Percentiles rank a stretch among this genome's conserved stretches.
Evolutionary conservation across 1,139 yeast species (phyloP).

Genomic region (Saccharomycopsis crataegensis): DNA sequence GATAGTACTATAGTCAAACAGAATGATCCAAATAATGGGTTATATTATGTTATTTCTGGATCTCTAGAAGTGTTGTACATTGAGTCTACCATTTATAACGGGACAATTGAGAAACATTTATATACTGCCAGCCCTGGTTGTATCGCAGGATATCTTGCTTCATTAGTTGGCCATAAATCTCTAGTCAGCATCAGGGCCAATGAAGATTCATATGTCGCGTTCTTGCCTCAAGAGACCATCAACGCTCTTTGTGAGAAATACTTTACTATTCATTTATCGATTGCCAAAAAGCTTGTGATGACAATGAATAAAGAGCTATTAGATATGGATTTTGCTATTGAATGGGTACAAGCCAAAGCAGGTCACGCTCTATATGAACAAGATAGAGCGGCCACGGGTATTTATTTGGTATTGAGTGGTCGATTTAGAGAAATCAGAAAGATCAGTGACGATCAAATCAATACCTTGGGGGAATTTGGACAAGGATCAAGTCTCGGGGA

Average conservation of each 20-base stretch:
- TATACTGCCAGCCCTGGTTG: slow-evolving; percentile 72
- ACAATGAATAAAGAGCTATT: slow-evolving; percentile 61
- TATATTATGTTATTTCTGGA: slow-evolving; percentile 77
- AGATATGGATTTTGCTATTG: slow-evolving; percentile 83
- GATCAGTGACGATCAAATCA: slow-evolving; percentile 26
- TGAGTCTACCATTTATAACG: slow-evolving; percentile 20
- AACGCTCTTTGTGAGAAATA: slow-evolving; percentile 66
- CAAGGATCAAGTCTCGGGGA: slow-evolving; percentile 96
- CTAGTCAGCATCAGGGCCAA: slow-evolving; percentile 61
- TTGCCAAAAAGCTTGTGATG: slow-evolving; percentile 65
- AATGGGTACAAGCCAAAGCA: slow-evolving; percentile 88
- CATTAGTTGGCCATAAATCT: slow-evolving; percentile 73
- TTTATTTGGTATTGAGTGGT: slow-evolving; percentile 86
- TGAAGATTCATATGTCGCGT: slow-evolving; percentile 60
- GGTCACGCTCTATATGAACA: slow-evolving; percentile 76
- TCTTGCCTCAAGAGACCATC: slow-evolving; percentile 54
- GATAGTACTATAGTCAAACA: slow-evolving; percentile 56
- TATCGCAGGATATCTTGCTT: slow-evolving; percentile 78
- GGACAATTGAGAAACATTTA: slow-evolving; percentile 29
- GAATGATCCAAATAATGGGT: slow-evolving; percentile 61
- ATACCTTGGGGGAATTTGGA: slow-evolving; percentile 70
- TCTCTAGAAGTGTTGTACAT: slow-evolving; percentile 50
- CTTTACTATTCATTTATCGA: slow-evolving; percentile 66
- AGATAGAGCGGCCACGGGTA: slow-evolving; percentile 86
- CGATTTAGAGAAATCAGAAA: slow-evolving; percentile 57